Base-by-base conservation (phyloP, 2,329 filamentous ascomycete genomes). In the Epichloe sylvatica region DNA sequence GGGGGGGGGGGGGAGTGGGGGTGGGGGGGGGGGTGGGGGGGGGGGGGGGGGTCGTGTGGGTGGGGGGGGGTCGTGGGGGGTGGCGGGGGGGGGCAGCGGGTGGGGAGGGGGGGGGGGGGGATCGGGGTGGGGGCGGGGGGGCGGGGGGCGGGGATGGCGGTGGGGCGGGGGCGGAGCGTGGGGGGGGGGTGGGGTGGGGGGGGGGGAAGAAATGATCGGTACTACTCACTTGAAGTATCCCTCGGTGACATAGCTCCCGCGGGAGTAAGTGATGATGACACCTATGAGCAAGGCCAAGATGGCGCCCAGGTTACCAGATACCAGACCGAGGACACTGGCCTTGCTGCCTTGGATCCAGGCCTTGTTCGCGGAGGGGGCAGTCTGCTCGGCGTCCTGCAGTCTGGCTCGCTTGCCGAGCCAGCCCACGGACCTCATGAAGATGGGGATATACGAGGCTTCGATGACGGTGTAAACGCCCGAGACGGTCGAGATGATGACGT, bases 391-490 rank as follows among this genome's bases (percentile, higher is more conserved):
- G 15, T 49, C 44, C 23, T 53, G 40, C 9, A 54, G 35, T 30
- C 53, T 40, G 7, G 23, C 30, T 5, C 46, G 46, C 25, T 42
- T 35, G 6, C 36, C 36, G 13, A 49, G 41, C 51, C 49, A 56
- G 23, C 54, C 53, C 4, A 51, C 51, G 7, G 54, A 56, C 25
- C 54, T 52, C 54, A 56, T 56, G 33, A 56, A 56, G 6, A 55
- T 56, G 41, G 54, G 54, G 15, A 56, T 51, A 25, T 56, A 56
- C 9, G 54, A 56, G 2, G 51, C 53, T 42, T 56, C 54, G 12
- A 55, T 53, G 21, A 56, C 47, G 21, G 50, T 52, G 48, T 56
- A 56, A 13, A 53, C 46, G 40, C 54, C 50, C 7, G 51, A 51
- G n/a, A 56, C 51, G n/a, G 50, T 51, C 7, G 49, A 50, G 36